Percentiles rank a stretch among this genome's conserved stretches.
Conservation (phyloP, 1,284 basidiomycete species). For the Paramarasmius palmivorus region DNA sequence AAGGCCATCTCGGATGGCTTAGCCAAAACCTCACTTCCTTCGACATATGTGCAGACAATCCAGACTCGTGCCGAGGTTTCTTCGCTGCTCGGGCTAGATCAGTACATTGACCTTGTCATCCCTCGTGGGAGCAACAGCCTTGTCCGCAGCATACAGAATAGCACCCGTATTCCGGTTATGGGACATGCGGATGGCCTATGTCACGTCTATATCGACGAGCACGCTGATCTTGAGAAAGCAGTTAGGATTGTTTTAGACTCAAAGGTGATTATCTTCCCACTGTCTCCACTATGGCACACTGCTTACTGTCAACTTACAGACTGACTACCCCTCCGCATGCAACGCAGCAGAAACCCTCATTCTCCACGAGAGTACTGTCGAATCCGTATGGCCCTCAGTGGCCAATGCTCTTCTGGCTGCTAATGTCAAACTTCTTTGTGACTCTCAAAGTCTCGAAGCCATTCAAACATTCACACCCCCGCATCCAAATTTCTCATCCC, state of each 20-base stretch:
- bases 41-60: slow-evolving; percentile 87
- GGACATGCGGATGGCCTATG: slow-evolving; percentile 98
- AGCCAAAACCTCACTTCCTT: slow-evolving; percentile 69
- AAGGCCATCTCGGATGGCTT: slow-evolving; percentile 83
- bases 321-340: slow-evolving; percentile 95
- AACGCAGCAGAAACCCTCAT: slow-evolving; percentile 93
- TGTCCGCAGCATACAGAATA: slow-evolving; percentile 87
- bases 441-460: slow-evolving; percentile 61
- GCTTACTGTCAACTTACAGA: slow-evolving; percentile 48
- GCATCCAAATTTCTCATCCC: slow-evolving; percentile 40
- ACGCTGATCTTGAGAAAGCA: slow-evolving; percentile 79
- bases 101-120: slow-evolving; percentile 96
- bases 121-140: slow-evolving; percentile 93
- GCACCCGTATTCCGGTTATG: slow-evolving; percentile 95
- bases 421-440: slow-evolving; percentile 82
- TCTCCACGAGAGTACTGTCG: slow-evolving; percentile 73
- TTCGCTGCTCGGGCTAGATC: slow-evolving; percentile 82
- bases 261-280: slow-evolving; percentile 60
- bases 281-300: slow-evolving; percentile 2
- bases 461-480: slow-evolving; percentile 36
- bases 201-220: slow-evolving; percentile 85
- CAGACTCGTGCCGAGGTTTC: slow-evolving; percentile 93
- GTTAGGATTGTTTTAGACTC: slow-evolving; percentile 85
- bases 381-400: slow-evolving; percentile 79
- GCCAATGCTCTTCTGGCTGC: slow-evolving; percentile 71